These are phyloP conservation scores for Eucalyptus albens DNA, from an alignment of 345 rosid genomes.

Conservation along the genomic window DNA sequence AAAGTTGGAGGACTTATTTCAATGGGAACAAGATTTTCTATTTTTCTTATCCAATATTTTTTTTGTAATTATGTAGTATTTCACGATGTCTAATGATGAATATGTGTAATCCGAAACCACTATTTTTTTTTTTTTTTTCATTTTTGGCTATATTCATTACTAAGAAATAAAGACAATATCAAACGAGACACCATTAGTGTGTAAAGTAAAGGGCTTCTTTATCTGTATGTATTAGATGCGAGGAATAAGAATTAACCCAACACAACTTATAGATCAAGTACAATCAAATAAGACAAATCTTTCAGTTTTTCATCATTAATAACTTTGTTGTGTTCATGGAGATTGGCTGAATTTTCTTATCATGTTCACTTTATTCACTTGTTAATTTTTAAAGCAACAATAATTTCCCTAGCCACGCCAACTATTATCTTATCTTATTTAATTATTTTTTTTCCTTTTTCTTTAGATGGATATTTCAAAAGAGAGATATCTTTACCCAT, in stretches of 20 bases:
- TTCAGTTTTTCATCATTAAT: neutral
- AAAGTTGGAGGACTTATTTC: neutral
- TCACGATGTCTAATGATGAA: rapidly evolving
- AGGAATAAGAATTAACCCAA: neutral
- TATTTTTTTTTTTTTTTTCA: rapidly evolving
- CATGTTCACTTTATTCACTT: no score
- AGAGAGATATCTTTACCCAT: no score
- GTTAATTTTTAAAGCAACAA: no score
- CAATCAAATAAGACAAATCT: neutral
- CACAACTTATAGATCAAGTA: neutral
- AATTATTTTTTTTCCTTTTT: no score
- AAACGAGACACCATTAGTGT: no score
- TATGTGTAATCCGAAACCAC: rapidly evolving
- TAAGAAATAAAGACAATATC: rapidly evolving
- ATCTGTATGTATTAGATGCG: neutral
- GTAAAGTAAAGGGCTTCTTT: neutral
- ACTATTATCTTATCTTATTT: no score
- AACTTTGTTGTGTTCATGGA: neutral
- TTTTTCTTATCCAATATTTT: no score
- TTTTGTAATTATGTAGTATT: rapidly evolving
- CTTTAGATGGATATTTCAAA: no score
- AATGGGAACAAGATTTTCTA: no score
- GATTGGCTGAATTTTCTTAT: neutral
- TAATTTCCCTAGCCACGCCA: no score
- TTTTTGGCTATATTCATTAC: no score